Base-by-base conservation (phyloP, 441 rosid genomes). In the Gossypium laxum region DNA sequence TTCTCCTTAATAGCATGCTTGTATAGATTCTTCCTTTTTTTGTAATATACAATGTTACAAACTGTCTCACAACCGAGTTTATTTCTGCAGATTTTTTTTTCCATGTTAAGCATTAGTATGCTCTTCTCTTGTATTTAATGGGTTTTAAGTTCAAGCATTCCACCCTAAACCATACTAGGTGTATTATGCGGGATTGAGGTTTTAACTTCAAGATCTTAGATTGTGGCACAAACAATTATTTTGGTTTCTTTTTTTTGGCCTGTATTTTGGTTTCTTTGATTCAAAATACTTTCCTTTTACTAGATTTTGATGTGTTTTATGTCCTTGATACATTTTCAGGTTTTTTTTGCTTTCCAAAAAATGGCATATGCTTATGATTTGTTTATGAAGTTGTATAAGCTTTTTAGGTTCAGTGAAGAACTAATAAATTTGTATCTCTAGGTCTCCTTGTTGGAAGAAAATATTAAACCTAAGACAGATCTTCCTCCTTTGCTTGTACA, bases 381-480 rank as follows among this genome's bases (percentile, higher is more conserved):
- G 32, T 64, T 22, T 64, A 32, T 26, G 43, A 59, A 30, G 41
- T 58, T 58, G 63, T 28, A 64, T 64, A 12, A 43, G 18, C 52
- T 47, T 56, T 66, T 7, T 62, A 54, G 60, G 47, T 51, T 69
- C 28, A 0, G 32, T 56, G 52, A n/a, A 69, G 32, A 56, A 56
- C 72, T 41, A 15, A 28, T 66, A 21, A 59, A 38, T 45, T 51
- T 78, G 45, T 82, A 21, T 17, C 67, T 71, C 24, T 80, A 94
- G 98, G 97, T 81, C 77, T 92, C 98, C 47, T 81, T 89, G 87
- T 90, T 87, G 59, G 93, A 89, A 81, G 99, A 94, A 82, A 90
- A 81, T 68, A 77, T 94, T 76, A 85, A 86, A 76, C 98, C 99
- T 30, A 86, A 91, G 78, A 75, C 82, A 43, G 79, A 92, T 77